Conservation (phyloP, 768 basidiomycete species). For the Gautieria morchelliformis region DNA sequence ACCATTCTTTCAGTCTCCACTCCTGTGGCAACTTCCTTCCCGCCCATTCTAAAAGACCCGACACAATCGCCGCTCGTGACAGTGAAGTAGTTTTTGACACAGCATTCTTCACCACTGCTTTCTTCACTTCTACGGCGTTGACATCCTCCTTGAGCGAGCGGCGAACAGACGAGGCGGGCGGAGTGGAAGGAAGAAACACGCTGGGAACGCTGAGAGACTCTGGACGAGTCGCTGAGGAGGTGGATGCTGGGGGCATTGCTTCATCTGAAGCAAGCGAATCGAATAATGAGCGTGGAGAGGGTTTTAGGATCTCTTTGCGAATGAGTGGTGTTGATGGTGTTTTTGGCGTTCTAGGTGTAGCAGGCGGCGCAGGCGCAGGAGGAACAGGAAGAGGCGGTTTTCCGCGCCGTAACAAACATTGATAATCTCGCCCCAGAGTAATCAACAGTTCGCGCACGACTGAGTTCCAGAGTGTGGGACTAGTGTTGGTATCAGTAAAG, state of each 20-base stretch:
- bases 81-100: neutral
- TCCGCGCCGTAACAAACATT: slow-evolving; percentile 53
- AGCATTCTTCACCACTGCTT: neutral
- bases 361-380: slow-evolving; percentile 21
- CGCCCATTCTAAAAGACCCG: neutral
- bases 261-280: slow-evolving; percentile 52
- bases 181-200: slow-evolving; percentile 25
- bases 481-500: slow-evolving; percentile 61
- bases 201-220: slow-evolving; percentile 38
- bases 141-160: slow-evolving; percentile 21
- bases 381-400: slow-evolving; percentile 22
- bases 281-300: slow-evolving; percentile 46
- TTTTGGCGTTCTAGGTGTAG: slow-evolving; percentile 25
- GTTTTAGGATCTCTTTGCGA: slow-evolving; percentile 36
- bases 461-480: slow-evolving; percentile 52
- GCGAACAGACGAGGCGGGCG: slow-evolving; percentile 13
- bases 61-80: neutral
- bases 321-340: slow-evolving; percentile 27
- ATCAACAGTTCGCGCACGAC: slow-evolving; percentile 51
- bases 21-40: slow-evolving; percentile 4
- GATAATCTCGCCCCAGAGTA: slow-evolving; percentile 60
- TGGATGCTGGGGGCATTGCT: slow-evolving; percentile 28
- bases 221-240: slow-evolving; percentile 34
- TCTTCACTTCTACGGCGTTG: neutral
- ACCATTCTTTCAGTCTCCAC: slow-evolving; percentile 36